Percentiles rank a stretch among this genome's conserved stretches.
phyloP scores from a whole-genome alignment of 2,329 filamentous ascomycete species.

The Arachnomyces sp. region DNA sequence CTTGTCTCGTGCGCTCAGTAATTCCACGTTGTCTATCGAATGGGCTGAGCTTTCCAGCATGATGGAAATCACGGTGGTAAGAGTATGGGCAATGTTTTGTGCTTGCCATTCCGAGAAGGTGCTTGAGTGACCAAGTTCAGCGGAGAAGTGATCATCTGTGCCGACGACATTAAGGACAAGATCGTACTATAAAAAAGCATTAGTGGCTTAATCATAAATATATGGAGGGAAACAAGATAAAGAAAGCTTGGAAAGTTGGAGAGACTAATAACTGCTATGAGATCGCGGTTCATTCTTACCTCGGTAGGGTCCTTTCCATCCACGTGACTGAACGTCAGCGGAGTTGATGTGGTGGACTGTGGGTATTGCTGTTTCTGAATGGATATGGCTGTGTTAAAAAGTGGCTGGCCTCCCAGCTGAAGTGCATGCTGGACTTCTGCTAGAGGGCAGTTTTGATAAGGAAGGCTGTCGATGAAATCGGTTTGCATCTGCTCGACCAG shows the following conservation, averaged over 20 bases:
- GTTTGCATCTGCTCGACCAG: constrained; percentile 39
- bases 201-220: too few relatives aligned
- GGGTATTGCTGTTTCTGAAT: constrained; percentile 37
- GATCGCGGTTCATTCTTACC: too few relatives aligned
- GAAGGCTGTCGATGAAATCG: constrained; percentile 40
- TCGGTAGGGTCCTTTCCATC: constrained; percentile 32
- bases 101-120: constrained; percentile 30
- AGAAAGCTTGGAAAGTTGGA: too few relatives aligned
- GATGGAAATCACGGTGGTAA: constrained; percentile 23
- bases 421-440: constrained; percentile 41
- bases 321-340: constrained; percentile 24
- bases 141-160: too few relatives aligned
- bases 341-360: constrained; percentile 19
- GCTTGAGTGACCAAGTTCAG: too few relatives aligned
- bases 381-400: constrained; percentile 38
- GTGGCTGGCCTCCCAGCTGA: constrained; percentile 24
- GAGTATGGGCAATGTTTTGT: constrained; percentile 20
- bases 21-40: background rate
- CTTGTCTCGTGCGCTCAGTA: background rate
- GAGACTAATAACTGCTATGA: too few relatives aligned
- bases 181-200: too few relatives aligned
- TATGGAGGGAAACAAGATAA: background rate
- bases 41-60: constrained; percentile 21
- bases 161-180: too few relatives aligned
- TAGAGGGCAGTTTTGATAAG: constrained; percentile 45